Evolutionary conservation across 2,329 filamentous ascomycete genomes (phyloP).

Genomic region (Penicillium sp.): DNA sequence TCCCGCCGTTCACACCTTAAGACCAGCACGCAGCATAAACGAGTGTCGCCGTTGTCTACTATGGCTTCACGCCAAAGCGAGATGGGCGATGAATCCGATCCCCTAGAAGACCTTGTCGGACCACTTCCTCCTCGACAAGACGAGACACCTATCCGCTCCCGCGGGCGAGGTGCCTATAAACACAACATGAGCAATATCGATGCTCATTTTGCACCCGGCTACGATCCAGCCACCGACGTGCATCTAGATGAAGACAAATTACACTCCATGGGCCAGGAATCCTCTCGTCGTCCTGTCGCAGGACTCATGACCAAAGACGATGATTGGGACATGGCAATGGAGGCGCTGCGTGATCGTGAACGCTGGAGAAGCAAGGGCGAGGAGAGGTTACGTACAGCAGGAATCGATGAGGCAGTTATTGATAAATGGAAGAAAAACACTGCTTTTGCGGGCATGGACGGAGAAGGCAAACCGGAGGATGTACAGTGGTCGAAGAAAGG

Average conservation of each 20-base stretch:
- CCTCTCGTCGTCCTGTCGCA: constrained; percentile 38
- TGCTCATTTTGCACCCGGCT: constrained; percentile 68
- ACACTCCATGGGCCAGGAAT: constrained; percentile 55
- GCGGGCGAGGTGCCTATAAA: constrained; percentile 66
- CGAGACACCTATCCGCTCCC: constrained; percentile 51
- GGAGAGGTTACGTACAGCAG: constrained; percentile 70
- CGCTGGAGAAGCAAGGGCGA: constrained; percentile 73
- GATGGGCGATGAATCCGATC: constrained; percentile 58
- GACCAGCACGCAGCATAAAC: neutral
- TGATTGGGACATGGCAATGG: constrained; percentile 77
- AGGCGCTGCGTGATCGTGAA: constrained; percentile 74
- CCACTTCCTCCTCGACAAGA: constrained; percentile 56
- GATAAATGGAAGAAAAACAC: constrained; percentile 65
- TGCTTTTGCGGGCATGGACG: constrained; percentile 49
- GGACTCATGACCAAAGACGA: constrained; percentile 52
- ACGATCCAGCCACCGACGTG: constrained; percentile 53
- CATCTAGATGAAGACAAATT: constrained; percentile 50
- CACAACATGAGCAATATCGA: constrained; percentile 68
- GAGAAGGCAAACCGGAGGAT: constrained; percentile 62
- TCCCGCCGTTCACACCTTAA: constrained; percentile 5
- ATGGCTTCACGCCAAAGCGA: neutral
- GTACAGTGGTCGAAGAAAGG: constrained; percentile 71
- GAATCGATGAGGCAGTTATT: constrained; percentile 74
- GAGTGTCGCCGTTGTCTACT: neutral
- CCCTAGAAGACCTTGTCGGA: constrained; percentile 72